Conservation (phyloP, 2,329 filamentous ascomycete species). For the Colletotrichum musicola region DNA sequence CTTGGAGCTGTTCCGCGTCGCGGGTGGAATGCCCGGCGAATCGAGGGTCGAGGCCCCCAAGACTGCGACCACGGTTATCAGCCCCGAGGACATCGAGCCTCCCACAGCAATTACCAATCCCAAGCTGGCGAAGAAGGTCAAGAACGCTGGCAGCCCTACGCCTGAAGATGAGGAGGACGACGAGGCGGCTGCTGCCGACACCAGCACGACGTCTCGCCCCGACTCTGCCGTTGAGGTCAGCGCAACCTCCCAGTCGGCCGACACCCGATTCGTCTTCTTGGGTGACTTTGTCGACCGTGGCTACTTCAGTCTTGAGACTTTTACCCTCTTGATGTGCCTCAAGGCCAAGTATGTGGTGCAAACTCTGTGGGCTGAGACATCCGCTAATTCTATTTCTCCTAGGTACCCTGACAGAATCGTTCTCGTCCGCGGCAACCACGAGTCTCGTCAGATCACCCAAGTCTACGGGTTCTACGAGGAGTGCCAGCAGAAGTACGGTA, state of each 20-base stretch:
- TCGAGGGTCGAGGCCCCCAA: conserved; percentile 76
- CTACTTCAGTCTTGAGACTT: conserved; percentile 98
- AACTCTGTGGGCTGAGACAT: not conserved
- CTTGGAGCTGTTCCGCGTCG: conserved; percentile 95
- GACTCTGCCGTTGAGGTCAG: conserved; percentile 51
- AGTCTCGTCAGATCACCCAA: conserved; percentile 96
- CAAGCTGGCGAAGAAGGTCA: conserved; percentile 88
- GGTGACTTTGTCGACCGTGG: conserved; percentile 98
- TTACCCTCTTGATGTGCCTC: conserved; percentile 94
- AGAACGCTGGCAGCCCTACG: conserved; percentile 67
- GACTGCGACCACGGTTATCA: conserved; percentile 81
- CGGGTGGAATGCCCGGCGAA: conserved; percentile 95
- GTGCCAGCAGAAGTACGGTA: conserved; percentile 97
- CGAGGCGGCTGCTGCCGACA: conserved; percentile 59
- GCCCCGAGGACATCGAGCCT: conserved; percentile 91
- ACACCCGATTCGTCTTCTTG: conserved; percentile 71
- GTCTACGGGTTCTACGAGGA: conserved; percentile 99
- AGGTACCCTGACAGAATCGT: conserved; percentile 97
- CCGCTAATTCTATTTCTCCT: conserved; percentile 41
- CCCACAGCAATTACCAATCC: conserved; percentile 90
- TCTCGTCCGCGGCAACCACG: conserved; percentile 96
- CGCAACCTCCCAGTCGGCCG: conserved; percentile 60
- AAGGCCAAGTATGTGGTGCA: conserved; percentile 72
- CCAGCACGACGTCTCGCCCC: conserved; percentile 47
- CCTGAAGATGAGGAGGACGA: conserved; percentile 64